Base-by-base conservation (phyloP, 305 asterid genomes). In the Rubia peregrina region DNA sequence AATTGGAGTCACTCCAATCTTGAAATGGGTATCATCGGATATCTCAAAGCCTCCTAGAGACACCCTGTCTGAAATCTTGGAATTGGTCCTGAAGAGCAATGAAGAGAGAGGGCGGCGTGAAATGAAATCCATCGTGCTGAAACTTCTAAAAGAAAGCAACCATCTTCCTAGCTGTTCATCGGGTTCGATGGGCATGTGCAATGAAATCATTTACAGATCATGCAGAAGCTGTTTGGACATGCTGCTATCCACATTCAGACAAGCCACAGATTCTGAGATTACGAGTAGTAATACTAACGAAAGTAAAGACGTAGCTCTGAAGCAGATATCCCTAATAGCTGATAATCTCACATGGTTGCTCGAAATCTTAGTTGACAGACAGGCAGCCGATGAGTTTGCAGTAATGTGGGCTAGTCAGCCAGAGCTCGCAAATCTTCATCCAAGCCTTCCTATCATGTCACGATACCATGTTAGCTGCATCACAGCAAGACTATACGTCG, bases 41-140 rank as follows among this genome's bases (percentile, higher is more conserved):
- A 67, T 80, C 61, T 74, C 83, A 42, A 78, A 82, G 9, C 89
- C 89, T 30, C 86, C 88, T 9, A 81, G 69, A 40, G 97, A 91
- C 82, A 88, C 93, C 74, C 77, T 94, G 44, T 76, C 90, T 8
- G 96, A 86, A 83, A 87, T 94, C 73, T 70, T 91, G 41, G 88
- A 85, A 62, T 80, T 89, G 53, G 96, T 94, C 61, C 89, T 94
- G 68, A 89, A 83, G 71, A 94, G 98, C 85, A 84, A 75, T 48
- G 96, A 89, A 69, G 98, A 93, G 78, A 88, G 85, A 76, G 95
- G 92, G 51, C 83, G 98, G 30, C 91, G 96, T 11, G 96, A 91
- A 67, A 93, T 90, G 90, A 93, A 93, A 78, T 77, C 96, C 48
- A 70, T 86, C 1, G 97, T 93, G 16, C 85, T 91, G 16, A 93